phyloP scores from a whole-genome alignment of 163 green algal species.

The Picocystis sp. region DNA sequence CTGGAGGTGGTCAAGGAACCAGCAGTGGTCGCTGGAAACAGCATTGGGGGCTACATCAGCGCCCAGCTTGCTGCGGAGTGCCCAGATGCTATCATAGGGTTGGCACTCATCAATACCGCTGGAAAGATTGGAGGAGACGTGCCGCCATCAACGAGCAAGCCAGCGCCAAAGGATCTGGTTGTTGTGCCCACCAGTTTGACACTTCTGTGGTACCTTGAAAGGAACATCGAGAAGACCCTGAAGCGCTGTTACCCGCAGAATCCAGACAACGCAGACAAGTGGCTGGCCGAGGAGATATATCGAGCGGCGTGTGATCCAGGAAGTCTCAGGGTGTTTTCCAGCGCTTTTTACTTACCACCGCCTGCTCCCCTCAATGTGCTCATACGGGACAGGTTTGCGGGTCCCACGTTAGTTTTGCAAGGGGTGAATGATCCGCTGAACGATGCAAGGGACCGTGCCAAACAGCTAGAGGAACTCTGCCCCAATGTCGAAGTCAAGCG shows the following conservation, averaged over 20 bases:
- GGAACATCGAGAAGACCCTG: conserved; percentile 8
- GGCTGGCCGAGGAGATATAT: conserved; percentile 64
- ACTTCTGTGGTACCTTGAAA: conserved; percentile 9
- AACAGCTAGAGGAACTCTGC: conserved; percentile 31
- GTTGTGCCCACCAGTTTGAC: not conserved
- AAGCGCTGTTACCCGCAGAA: conserved; percentile 43
- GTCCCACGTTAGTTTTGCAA: conserved; percentile 41
- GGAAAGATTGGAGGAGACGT: conserved; percentile 16
- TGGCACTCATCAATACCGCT: conserved; percentile 62
- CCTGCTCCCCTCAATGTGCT: conserved; percentile 68
- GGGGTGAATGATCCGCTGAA: conserved; percentile 64
- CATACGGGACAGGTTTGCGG: conserved; percentile 29
- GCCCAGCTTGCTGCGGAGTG: conserved; percentile 53
- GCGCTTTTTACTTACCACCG: conserved; percentile 73
- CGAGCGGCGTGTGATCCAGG: conserved; percentile 58
- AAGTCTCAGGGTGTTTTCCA: conserved; percentile 52
- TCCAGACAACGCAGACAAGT: conserved; percentile 49
- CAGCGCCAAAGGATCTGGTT: not conserved
- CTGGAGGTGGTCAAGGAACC: conserved; percentile 44
- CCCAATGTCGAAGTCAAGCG: conserved; percentile 32
- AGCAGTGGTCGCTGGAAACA: conserved; percentile 77
- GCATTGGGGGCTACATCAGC: conserved; percentile 77
- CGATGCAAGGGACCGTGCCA: conserved; percentile 37
- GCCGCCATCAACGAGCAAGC: not conserved
- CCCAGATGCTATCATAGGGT: conserved; percentile 23